Evolutionary conservation across 768 basidiomycete genomes (phyloP), one percentile per base, ranked within the genome.

Genomic region (Crepidotus variabilis): DNA sequence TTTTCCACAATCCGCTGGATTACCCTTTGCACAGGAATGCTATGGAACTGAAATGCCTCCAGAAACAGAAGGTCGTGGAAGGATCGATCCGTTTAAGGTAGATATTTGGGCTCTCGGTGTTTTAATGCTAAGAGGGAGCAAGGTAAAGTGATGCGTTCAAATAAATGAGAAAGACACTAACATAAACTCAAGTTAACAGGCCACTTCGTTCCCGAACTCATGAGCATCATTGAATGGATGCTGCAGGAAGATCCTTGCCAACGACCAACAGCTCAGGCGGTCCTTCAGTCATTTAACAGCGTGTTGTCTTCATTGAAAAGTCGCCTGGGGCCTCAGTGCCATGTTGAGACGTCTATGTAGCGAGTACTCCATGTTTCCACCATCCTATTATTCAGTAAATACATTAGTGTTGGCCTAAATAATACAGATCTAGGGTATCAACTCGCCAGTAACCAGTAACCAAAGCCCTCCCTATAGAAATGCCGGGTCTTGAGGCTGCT

Each of bases 81-180:
- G 64, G 51, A 63, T 67, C 36, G 79, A 88, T 67, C 84, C 87
- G 3, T 90, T 81, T 65, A 88, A 87, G 70, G 71, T 87, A 7
- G 88, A 91, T 63, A 78, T 90, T 1, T 91, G 87, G 85, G 85
- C 86, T 13, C 69, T 89, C 28, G 89, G 76, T 18, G 72, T 87
- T 14, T 73, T 89, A 2, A 80, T 90, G 24, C 67, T 88, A 43
- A 79, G 82, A 20, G 82, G 82, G 43, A 85, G 83, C 72, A 80
- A 88, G 72, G 88, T 87, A 69, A 48, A 10, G 46, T 16, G 14
- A 18, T 23, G 43, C 20, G 28, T 18, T 4, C 24, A 14, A 24
- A 18, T 28, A 28, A 28, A 3, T 28, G 33, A 18, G 20, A 4
- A 56, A 28, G 32, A 34, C 48, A 9, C 43, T 22, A 35, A 13